phyloP scores from a whole-genome alignment of 1,284 basidiomycete genomes.

The Fomitopsis palustris region DNA sequence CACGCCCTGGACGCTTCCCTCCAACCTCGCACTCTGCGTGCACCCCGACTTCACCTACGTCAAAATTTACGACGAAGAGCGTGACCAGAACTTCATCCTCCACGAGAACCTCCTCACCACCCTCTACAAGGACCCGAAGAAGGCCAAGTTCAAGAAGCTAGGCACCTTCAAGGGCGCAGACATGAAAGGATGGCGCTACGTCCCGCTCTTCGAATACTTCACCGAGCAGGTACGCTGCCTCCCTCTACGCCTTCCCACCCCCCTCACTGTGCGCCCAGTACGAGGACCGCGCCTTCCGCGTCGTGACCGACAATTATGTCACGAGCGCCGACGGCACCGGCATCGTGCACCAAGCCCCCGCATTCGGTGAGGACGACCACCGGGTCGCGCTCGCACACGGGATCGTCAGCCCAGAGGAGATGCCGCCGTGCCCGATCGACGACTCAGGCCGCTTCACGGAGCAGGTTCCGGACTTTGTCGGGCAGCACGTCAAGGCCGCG shows the following conservation, averaged over 20 bases:
- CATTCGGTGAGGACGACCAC: slow-evolving; percentile 99
- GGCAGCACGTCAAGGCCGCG: slow-evolving; percentile 92
- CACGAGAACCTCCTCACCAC: slow-evolving; percentile 87
- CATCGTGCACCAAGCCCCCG: slow-evolving; percentile 98
- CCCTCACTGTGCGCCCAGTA: slow-evolving; percentile 46
- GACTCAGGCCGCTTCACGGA: slow-evolving; percentile 87
- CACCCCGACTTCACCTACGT: slow-evolving; percentile 96
- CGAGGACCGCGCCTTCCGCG: slow-evolving; percentile 89
- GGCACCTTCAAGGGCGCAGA: slow-evolving; percentile 86
- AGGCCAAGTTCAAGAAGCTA: slow-evolving; percentile 94
- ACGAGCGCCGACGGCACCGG: slow-evolving; percentile 94
- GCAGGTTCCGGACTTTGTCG: slow-evolving; percentile 88
- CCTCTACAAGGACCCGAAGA: slow-evolving; percentile 97
- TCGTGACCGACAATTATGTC: slow-evolving; percentile 91
- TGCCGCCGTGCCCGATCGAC: slow-evolving; percentile 95
- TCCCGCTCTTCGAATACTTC: slow-evolving; percentile 97
- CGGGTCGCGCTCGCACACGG: slow-evolving; percentile 86
- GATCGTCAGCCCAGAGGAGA: slow-evolving; percentile 80
- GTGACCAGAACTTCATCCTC: slow-evolving; percentile 89
- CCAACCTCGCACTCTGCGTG: slow-evolving; percentile 93
- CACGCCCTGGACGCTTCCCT: slow-evolving; percentile 98
- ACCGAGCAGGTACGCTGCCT: slow-evolving; percentile 70
- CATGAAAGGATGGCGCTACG: slow-evolving; percentile 95
- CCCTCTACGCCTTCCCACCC: neutral
- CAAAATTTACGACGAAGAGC: slow-evolving; percentile 94